Conservation (phyloP, 208 protist genomes). For the Blastocrithidia nonstop region DNA sequence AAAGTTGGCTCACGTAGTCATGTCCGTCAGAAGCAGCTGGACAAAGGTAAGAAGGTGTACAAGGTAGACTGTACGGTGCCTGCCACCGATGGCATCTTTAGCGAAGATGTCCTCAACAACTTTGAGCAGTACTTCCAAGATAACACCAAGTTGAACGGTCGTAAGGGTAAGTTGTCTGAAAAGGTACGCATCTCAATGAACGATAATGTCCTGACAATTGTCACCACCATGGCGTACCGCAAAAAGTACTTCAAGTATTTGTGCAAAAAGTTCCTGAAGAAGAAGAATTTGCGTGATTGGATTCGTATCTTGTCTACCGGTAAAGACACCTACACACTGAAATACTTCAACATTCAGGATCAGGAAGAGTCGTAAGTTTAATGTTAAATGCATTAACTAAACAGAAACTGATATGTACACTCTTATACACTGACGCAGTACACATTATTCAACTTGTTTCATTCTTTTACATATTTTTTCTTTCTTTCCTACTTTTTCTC, state of each 20-base stretch:
- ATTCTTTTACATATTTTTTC: constrained; percentile 2
- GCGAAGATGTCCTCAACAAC: constrained; percentile 66
- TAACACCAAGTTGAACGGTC: constrained; percentile 96
- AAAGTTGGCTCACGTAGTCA: constrained; percentile 61
- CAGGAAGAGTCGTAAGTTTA: constrained; percentile 60
- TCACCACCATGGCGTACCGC: constrained; percentile 87
- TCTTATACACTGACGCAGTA: too few species aligned
- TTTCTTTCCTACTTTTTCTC: constrained; percentile 1
- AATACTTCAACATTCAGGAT: constrained; percentile 97
- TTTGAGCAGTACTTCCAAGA: constrained; percentile 95
- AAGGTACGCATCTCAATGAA: constrained; percentile 81
- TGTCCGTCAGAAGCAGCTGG: constrained; percentile 54
- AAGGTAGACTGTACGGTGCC: constrained; percentile 29
- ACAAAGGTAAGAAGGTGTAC: constrained; percentile 83
- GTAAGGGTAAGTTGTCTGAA: constrained; percentile 93
- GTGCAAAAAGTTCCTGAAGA: constrained; percentile 98
- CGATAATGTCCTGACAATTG: constrained; percentile 86
- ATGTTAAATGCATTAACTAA: not conserved
- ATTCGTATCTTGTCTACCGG: constrained; percentile 92
- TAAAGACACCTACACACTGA: constrained; percentile 94
- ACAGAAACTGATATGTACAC: not conserved
- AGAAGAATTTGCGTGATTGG: constrained; percentile 95
- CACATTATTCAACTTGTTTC: too few species aligned
- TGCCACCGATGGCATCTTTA: constrained; percentile 53
- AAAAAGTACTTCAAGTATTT: constrained; percentile 99